phyloP scores from a whole-genome alignment of 164 flowering plant genomes.

The Warburgia ugandensis region DNA sequence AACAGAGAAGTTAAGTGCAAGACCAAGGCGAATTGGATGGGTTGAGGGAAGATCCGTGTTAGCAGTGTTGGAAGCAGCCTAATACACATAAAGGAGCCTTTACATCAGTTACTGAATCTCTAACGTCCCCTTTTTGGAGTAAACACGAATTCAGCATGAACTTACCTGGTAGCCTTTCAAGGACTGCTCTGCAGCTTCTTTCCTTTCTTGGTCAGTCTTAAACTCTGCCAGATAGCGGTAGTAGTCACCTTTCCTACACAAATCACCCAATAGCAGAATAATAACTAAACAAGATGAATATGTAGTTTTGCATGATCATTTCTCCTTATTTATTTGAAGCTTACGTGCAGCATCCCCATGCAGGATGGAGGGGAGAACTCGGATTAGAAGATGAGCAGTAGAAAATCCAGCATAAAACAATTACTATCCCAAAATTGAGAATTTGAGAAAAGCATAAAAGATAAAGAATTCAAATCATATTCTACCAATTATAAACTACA shows the following conservation, averaged over 20 bases:
- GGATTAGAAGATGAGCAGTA: too few species aligned
- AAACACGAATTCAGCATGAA: background rate
- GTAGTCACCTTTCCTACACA: conserved; percentile 20
- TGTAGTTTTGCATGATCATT: too few species aligned
- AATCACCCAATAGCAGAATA: too few species aligned
- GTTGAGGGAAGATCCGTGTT: conserved; percentile 75
- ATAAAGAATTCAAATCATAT: too few species aligned
- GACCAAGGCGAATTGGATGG: conserved; percentile 83
- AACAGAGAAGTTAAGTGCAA: conserved; percentile 84
- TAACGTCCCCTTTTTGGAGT: background rate
- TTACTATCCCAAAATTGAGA: too few species aligned
- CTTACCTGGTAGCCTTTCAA: conserved; percentile 8
- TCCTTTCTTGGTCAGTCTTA: conserved; percentile 11
- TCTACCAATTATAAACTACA: too few species aligned
- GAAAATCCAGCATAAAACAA: too few species aligned
- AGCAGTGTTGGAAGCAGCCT: conserved; percentile 71
- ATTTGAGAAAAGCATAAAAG: too few species aligned
- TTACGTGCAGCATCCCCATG: too few species aligned
- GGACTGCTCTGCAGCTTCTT: conserved; percentile 14
- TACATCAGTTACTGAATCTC: background rate
- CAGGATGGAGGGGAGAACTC: too few species aligned
- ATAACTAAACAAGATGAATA: too few species aligned
- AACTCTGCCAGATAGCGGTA: conserved; percentile 12
- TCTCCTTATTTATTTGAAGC: too few species aligned
- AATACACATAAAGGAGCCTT: background rate